Conservation (phyloP, 768 basidiomycete species). For the Boletus sp. region DNA sequence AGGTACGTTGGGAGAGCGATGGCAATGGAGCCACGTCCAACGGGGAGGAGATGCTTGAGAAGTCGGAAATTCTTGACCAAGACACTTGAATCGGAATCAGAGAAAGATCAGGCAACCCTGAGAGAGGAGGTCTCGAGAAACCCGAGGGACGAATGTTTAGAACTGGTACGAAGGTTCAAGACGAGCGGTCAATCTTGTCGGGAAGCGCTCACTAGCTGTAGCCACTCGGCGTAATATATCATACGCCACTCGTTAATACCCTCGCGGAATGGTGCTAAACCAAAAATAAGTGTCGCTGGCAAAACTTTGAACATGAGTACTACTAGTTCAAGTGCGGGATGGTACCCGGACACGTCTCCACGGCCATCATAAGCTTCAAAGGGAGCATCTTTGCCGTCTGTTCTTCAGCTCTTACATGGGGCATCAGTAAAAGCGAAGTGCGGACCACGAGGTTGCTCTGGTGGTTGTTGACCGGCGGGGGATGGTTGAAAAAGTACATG, state of each 20-base stretch:
- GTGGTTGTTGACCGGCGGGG: neutral
- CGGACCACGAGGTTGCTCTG: neutral
- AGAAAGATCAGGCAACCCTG: slow-evolving; percentile 12
- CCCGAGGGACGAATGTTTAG: neutral
- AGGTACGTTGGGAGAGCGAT: no score
- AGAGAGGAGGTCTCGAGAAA: neutral
- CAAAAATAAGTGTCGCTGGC: slow-evolving; percentile 4
- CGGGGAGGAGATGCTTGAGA: no score
- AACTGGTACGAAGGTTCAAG: neutral
- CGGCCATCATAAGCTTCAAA: neutral
- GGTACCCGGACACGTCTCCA: neutral
- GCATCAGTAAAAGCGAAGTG: neutral
- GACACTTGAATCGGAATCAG: no score
- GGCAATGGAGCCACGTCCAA: no score
- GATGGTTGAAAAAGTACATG: slow-evolving; percentile 2
- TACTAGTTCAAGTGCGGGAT: neutral
- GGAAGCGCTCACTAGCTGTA: neutral
- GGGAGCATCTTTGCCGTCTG: neutral
- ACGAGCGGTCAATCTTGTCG: neutral
- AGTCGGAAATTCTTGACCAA: no score
- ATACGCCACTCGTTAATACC: slow-evolving; percentile 5
- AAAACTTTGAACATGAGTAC: neutral
- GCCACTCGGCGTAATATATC: neutral
- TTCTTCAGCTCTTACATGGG: neutral
- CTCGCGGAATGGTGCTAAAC: neutral